Conservation (phyloP, 179 eudicot genomes). For the Heliamphora ciliata region DNA sequence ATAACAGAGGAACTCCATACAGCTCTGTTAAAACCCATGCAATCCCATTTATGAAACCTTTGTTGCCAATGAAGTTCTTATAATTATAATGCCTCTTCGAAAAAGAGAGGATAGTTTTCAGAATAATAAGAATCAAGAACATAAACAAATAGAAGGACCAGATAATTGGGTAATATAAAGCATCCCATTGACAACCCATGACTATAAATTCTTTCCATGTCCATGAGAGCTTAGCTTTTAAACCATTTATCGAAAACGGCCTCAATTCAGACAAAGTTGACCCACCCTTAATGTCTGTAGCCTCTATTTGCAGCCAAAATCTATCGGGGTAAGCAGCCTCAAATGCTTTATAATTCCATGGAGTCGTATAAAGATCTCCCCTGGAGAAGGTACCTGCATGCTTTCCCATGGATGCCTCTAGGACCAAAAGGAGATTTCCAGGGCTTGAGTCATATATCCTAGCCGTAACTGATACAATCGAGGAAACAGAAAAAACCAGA, state of each 20-base stretch:
- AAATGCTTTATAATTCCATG: slow-evolving; percentile 71
- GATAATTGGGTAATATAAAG: slow-evolving; percentile 62
- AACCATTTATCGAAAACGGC: slow-evolving; percentile 73
- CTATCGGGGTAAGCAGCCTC: slow-evolving; percentile 70
- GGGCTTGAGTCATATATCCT: slow-evolving; percentile 60
- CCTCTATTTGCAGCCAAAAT: slow-evolving; percentile 77
- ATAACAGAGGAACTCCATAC: slow-evolving; percentile 38
- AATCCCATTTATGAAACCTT: slow-evolving; percentile 41
- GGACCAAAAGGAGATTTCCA: slow-evolving; percentile 36
- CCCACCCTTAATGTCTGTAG: slow-evolving; percentile 45
- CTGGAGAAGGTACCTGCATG: slow-evolving; percentile 27
- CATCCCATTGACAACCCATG: slow-evolving; percentile 92
- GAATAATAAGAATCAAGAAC: slow-evolving; percentile 48
- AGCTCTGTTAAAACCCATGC: slow-evolving; percentile 55
- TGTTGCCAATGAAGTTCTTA: slow-evolving; percentile 41
- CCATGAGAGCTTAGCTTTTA: slow-evolving; percentile 49
- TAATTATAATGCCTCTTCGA: slow-evolving; percentile 43
- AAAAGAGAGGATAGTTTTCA: slow-evolving; percentile 30
- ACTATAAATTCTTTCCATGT: slow-evolving; percentile 78
- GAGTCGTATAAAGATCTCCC: slow-evolving; percentile 51
- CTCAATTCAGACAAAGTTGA: slow-evolving; percentile 47
- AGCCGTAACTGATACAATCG: slow-evolving; percentile 60
- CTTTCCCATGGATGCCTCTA: slow-evolving; percentile 63
- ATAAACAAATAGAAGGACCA: slow-evolving; percentile 35
- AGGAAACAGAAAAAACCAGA: slow-evolving; percentile 62